Percentiles rank a stretch among this genome's conserved stretches.
Evolutionary conservation across 73 alveolate genomes (phyloP).

Genomic region (Paramecium tetraurelia): DNA sequence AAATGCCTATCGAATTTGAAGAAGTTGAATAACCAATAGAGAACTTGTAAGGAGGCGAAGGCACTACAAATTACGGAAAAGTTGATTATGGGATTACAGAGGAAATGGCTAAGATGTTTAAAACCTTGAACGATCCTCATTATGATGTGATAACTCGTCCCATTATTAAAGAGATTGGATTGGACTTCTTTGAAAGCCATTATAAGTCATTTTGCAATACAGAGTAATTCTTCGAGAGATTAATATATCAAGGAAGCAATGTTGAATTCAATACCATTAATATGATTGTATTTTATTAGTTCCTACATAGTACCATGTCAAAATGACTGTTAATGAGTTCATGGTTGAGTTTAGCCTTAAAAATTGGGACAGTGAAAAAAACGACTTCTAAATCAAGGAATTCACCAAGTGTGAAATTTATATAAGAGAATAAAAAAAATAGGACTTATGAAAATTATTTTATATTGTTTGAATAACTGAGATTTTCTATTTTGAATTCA

Average conservation of each 20-base stretch:
- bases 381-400: conserved; percentile 18
- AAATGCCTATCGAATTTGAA: conserved; percentile 19
- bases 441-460: neutral
- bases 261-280: neutral
- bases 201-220: neutral
- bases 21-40: neutral
- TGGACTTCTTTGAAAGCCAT: neutral
- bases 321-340: neutral
- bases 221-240: neutral
- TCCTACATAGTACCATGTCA: neutral
- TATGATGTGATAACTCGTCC: conserved; percentile 12
- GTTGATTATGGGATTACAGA: neutral
- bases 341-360: conserved; percentile 1
- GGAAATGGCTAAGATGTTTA: neutral
- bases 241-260: neutral
- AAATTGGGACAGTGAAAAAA: neutral
- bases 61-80: conserved; percentile 1
- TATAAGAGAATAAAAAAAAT: neutral
- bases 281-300: neutral
- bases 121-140: neutral
- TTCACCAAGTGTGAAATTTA: conserved; percentile 32
- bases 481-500: neutral
- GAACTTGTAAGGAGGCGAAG: neutral
- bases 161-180: neutral
- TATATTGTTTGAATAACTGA: neutral